phyloP scores from a whole-genome alignment of 148 eudicot species.

The Amaranthus palmeri region DNA sequence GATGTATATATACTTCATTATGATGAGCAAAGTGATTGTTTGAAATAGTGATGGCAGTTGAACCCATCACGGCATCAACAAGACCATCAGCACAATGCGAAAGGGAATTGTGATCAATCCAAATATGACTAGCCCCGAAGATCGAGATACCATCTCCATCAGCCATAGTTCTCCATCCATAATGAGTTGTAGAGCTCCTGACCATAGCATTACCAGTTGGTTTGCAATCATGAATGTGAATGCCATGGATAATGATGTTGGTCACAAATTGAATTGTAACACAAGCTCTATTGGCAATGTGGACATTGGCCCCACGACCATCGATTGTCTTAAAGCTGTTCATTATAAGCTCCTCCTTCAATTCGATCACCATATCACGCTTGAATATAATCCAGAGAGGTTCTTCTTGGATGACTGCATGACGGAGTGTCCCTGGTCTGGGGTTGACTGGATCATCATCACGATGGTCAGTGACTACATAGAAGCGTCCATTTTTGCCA shows the following conservation, averaged over 20 bases:
- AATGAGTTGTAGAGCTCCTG: constrained; percentile 61
- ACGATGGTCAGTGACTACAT: constrained; percentile 59
- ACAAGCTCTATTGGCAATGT: constrained; percentile 73
- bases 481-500: constrained; percentile 64
- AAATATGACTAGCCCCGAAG: constrained; percentile 69
- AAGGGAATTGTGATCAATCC: constrained; percentile 80
- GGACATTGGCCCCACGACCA: constrained; percentile 70
- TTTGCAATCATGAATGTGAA: too few relatives aligned
- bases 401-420: constrained; percentile 69
- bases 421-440: constrained; percentile 73
- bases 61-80: constrained; percentile 84
- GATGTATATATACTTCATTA: neutral
- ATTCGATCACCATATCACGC: constrained; percentile 64
- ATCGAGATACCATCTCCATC: constrained; percentile 77
- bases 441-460: constrained; percentile 74
- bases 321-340: constrained; percentile 86
- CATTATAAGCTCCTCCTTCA: constrained; percentile 82
- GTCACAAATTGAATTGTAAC: constrained; percentile 69
- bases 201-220: constrained; percentile 42
- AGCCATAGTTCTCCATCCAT: constrained; percentile 85
- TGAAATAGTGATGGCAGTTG: constrained; percentile 80
- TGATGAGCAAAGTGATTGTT: constrained; percentile 39
- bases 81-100: constrained; percentile 83
- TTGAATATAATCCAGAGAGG: constrained; percentile 79
- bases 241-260: constrained; percentile 11